Percentiles rank a stretch among this genome's conserved stretches.
These are phyloP conservation scores for Colletotrichum kahawae DNA, from an alignment of 2,329 filamentous ascomycete species.

Conservation along the genomic window DNA sequence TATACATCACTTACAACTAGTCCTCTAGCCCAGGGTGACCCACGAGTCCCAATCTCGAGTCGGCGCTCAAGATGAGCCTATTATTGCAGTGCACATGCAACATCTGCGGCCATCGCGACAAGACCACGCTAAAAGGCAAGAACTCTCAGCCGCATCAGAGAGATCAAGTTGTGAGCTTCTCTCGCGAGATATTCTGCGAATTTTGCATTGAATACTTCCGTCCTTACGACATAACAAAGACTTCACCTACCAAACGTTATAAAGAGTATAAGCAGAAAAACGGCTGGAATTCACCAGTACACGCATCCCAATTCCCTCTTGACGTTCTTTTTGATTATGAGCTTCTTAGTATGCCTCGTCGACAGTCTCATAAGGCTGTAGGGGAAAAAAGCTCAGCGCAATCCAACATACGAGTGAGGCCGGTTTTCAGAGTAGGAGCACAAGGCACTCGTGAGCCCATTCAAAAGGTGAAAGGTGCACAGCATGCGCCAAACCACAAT, in stretches of 20 bases:
- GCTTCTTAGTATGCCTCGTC: not conserved
- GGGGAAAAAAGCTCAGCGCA: not conserved
- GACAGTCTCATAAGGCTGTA: not conserved
- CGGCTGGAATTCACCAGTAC: not conserved
- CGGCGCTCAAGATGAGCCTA: not conserved
- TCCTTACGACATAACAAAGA: not conserved
- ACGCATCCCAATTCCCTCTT: not conserved
- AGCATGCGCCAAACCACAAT: not conserved
- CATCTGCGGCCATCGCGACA: not conserved
- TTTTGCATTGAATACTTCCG: not conserved
- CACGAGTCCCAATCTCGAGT: not conserved
- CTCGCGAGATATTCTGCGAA: not conserved
- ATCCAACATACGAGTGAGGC: not conserved
- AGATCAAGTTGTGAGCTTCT: not conserved
- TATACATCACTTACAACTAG: not conserved
- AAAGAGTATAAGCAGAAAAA: not conserved
- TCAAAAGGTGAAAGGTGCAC: not conserved
- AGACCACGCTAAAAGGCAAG: not conserved
- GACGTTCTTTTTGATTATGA: not conserved
- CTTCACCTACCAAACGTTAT: not conserved
- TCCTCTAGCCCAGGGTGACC: not conserved
- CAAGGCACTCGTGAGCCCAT: not conserved
- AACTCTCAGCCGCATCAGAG: not conserved
- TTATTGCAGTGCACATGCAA: not conserved
- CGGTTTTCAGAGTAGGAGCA: not conserved